Conservation (phyloP, 371 early-diverging fungal species). For the Mucor mucedo region DNA sequence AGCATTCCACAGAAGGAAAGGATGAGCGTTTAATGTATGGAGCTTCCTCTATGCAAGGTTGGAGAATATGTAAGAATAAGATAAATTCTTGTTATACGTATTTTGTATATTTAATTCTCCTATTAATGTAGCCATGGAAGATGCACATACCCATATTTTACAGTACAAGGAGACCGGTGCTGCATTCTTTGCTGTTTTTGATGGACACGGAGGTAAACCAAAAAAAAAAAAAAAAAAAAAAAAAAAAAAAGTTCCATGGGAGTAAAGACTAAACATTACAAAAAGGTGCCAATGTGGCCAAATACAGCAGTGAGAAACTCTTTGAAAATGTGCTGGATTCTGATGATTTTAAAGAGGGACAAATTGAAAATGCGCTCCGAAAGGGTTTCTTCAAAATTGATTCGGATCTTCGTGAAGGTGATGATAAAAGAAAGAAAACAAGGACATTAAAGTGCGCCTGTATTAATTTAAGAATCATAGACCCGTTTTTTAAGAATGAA, state of each 20-base stretch:
- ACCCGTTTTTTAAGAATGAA: conserved; percentile 71
- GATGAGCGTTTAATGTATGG: conserved; percentile 83
- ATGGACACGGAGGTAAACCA: conserved; percentile 92
- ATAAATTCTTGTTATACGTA: neutral
- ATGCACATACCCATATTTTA: conserved; percentile 90
- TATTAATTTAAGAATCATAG: conserved; percentile 39
- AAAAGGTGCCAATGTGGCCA: conserved; percentile 77
- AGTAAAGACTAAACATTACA: no score
- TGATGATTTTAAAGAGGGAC: conserved; percentile 64
- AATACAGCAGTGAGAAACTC: conserved; percentile 81
- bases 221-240: no score
- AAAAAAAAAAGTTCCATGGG: no score
- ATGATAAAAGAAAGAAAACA: neutral
- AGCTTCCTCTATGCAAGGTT: conserved; percentile 95
- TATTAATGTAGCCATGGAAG: conserved; percentile 86
- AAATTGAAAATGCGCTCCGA: conserved; percentile 75
- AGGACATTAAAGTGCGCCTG: neutral
- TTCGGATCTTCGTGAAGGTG: conserved; percentile 73
- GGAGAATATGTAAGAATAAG: conserved; percentile 84
- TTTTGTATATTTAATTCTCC: neutral
- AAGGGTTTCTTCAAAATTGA: conserved; percentile 85
- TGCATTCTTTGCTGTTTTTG: conserved; percentile 95
- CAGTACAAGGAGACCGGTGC: conserved; percentile 61
- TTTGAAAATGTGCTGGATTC: conserved; percentile 71
- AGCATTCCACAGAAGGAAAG: conserved; percentile 74